These are phyloP conservation scores for Platanthera guangdongensis DNA, from an alignment of 106 monocot species.

Conservation along the genomic window DNA sequence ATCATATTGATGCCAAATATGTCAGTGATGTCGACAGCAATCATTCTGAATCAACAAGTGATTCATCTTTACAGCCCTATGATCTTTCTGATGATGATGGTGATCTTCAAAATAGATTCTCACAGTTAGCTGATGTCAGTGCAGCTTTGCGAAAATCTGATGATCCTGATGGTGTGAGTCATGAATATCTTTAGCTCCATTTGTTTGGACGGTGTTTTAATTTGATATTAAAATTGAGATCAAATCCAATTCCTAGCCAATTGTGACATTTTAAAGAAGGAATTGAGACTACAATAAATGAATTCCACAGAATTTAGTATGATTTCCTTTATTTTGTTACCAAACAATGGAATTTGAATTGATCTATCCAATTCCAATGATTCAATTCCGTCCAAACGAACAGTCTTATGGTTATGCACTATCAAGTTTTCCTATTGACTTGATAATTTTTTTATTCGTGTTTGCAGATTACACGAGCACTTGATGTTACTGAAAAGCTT, in stretches of 20 bases:
- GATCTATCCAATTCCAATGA: too few species aligned
- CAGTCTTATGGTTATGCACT: not conserved
- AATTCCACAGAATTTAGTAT: too few species aligned
- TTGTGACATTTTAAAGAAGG: too few species aligned
- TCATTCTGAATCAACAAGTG: conserved; percentile 59
- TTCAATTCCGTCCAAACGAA: too few species aligned
- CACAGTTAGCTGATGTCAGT: conserved; percentile 62
- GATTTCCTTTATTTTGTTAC: too few species aligned
- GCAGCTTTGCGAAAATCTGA: conserved; percentile 81
- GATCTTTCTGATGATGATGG: conserved; percentile 88
- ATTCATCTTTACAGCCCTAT: conserved; percentile 86
- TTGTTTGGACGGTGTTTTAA: too few species aligned
- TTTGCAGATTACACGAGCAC: conserved; percentile 75
- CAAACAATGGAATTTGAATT: too few species aligned
- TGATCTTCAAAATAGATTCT: conserved; percentile 62
- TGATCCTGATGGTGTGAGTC: conserved; percentile 83
- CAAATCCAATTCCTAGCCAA: too few species aligned
- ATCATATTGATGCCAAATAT: conserved; percentile 10
- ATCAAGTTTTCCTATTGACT: not conserved
- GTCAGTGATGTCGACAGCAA: conserved; percentile 31
- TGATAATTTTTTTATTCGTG: not conserved
- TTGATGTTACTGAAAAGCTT: conserved; percentile 69
- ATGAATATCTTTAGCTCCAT: not conserved
- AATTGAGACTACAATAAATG: too few species aligned
- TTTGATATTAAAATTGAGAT: too few species aligned